phyloP scores from a whole-genome alignment of 2,329 filamentous ascomycete genomes.

The Claviceps fusiformis region DNA sequence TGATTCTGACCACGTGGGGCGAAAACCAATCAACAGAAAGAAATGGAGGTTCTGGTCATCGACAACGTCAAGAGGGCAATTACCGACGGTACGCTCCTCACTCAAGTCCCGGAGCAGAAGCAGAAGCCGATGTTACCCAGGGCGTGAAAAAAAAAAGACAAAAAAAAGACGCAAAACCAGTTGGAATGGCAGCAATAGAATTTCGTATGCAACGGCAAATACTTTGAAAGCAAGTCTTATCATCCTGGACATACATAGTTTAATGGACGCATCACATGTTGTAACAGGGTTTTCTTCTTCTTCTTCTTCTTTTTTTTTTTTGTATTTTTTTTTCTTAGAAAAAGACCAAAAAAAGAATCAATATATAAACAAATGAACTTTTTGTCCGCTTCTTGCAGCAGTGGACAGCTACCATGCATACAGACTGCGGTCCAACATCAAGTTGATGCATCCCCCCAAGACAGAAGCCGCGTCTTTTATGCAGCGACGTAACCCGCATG shows the following conservation, averaged over 20 bases:
- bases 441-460: neutral
- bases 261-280: neutral
- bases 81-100: constrained; percentile 7
- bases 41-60: constrained; percentile 17
- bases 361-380: no score
- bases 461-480: neutral
- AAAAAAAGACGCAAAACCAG: neutral
- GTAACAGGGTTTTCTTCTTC: neutral
- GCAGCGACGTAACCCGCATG: neutral
- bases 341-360: no score
- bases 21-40: constrained; percentile 4
- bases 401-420: neutral
- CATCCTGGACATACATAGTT: neutral
- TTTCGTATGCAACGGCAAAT: neutral
- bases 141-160: neutral
- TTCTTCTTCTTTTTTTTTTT: neutral
- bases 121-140: neutral
- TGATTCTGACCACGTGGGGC: neutral
- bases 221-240: neutral
- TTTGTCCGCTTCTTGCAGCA: no score
- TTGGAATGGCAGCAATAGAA: neutral
- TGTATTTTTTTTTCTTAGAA: no score
- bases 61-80: constrained; percentile 21
- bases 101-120: constrained; percentile 8
- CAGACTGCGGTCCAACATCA: neutral